Conservation (phyloP, 805 yeast genomes). For the Lipomyces yamanashiensis region DNA sequence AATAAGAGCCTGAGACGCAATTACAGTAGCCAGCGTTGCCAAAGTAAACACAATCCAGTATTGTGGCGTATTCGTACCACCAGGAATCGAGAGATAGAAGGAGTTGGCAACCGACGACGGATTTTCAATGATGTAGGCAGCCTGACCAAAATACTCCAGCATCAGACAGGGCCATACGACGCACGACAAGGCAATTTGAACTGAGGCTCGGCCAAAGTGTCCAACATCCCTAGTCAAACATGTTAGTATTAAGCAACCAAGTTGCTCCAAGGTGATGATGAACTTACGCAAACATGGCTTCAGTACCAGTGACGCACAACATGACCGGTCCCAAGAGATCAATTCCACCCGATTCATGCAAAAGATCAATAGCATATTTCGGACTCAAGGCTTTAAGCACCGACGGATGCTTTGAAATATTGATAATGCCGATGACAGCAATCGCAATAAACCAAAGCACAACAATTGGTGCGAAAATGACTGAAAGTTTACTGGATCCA, state of each 20-base stretch:
- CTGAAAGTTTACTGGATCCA: conserved; percentile 57
- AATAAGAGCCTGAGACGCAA: conserved; percentile 66
- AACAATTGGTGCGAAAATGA: conserved; percentile 60
- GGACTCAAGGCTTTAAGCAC: conserved; percentile 59
- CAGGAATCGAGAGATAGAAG: conserved; percentile 58
- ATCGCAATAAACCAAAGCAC: conserved; percentile 56
- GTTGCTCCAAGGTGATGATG: too few relatives aligned
- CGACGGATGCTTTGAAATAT: conserved; percentile 51
- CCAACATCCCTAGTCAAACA: conserved; percentile 52
- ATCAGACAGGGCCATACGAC: conserved; percentile 60
- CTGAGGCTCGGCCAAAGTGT: conserved; percentile 57
- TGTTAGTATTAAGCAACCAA: background rate
- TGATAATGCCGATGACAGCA: conserved; percentile 53
- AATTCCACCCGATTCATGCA: conserved; percentile 48
- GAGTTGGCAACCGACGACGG: conserved; percentile 51
- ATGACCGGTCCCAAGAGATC: conserved; percentile 53
- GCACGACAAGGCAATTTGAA: conserved; percentile 53
- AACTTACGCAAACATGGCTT: conserved; percentile 61
- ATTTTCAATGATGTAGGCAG: conserved; percentile 52
- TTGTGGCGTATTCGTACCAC: conserved; percentile 50
- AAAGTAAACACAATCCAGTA: conserved; percentile 57
- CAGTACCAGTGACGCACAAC: conserved; percentile 63
- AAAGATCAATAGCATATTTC: conserved; percentile 53
- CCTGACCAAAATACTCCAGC: conserved; percentile 63
- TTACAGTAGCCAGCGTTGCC: conserved; percentile 60